Percentiles rank a stretch among this genome's conserved stretches.
phyloP scores from a whole-genome alignment of 2,329 filamentous ascomycete genomes.

The Pyrenophora tritici-repentis region DNA sequence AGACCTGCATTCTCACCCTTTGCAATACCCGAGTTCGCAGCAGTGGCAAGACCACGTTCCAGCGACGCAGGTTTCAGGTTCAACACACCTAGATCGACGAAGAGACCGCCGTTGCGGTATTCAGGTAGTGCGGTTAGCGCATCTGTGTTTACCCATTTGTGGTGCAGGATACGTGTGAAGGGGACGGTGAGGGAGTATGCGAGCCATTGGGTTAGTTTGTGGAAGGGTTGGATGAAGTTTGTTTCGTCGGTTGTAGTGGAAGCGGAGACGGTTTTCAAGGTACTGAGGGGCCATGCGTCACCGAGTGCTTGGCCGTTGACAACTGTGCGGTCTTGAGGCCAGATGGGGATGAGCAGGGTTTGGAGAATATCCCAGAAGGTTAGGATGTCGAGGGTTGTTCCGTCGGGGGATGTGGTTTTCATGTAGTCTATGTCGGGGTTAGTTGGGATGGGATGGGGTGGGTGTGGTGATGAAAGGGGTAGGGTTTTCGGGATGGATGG shows the following conservation, averaged over 20 bases:
- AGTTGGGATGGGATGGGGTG: no score
- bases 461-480: no score
- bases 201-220: constrained; percentile 90
- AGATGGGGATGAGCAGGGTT: constrained; percentile 81
- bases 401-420: constrained; percentile 22
- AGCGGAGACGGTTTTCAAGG: constrained; percentile 70
- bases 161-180: constrained; percentile 71
- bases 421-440: constrained; percentile 19
- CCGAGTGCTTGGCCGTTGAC: constrained; percentile 84
- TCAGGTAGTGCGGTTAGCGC: constrained; percentile 86
- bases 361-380: constrained; percentile 89
- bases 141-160: constrained; percentile 80
- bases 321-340: constrained; percentile 82
- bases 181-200: constrained; percentile 92
- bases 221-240: constrained; percentile 80
- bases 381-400: constrained; percentile 66
- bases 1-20: constrained; percentile 60
- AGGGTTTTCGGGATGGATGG: no score
- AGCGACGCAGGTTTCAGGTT: constrained; percentile 70
- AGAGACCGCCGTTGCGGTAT: constrained; percentile 87
- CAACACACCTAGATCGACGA: constrained; percentile 81
- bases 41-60: constrained; percentile 70
- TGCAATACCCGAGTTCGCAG: constrained; percentile 26
- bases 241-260: constrained; percentile 28
- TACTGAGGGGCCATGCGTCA: constrained; percentile 87